phyloP scores from a whole-genome alignment of 345 rosid species.

The Microthlaspi erraticum region DNA sequence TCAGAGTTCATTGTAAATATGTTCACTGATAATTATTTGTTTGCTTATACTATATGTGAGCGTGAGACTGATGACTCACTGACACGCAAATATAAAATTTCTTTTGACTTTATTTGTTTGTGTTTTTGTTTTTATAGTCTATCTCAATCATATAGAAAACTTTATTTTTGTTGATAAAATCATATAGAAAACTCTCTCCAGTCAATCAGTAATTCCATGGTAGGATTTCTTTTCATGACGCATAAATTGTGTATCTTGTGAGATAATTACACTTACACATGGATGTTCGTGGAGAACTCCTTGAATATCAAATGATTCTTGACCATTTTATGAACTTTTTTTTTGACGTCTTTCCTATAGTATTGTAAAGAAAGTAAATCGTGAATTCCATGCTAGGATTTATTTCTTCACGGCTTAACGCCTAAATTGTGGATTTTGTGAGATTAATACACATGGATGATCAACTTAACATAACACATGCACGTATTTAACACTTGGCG shows the following conservation, averaged over 20 bases:
- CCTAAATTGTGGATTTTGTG: no score
- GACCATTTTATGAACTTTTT: no score
- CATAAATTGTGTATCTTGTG: not conserved
- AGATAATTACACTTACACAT: not conserved
- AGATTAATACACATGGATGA: no score
- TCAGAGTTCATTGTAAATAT: conserved; percentile 7
- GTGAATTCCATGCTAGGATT: no score
- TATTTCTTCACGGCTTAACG: no score
- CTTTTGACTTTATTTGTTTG: not conserved
- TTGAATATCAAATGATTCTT: no score
- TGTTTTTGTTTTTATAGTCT: not conserved
- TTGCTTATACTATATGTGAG: not conserved
- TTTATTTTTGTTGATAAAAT: no score
- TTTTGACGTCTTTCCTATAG: no score
- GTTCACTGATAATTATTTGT: not conserved
- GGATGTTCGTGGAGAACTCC: not conserved
- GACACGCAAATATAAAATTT: conserved; percentile 28
- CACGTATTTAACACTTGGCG: no score
- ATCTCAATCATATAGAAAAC: not conserved
- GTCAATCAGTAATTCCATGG: not conserved
- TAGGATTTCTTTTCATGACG: not conserved
- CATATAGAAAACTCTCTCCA: not conserved
- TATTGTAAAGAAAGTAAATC: no score
- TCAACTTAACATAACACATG: no score
- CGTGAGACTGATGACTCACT: conserved; percentile 21